Base-by-base conservation (phyloP, 2,329 filamentous ascomycete species). In the Chrysosporium queenslandicum region DNA sequence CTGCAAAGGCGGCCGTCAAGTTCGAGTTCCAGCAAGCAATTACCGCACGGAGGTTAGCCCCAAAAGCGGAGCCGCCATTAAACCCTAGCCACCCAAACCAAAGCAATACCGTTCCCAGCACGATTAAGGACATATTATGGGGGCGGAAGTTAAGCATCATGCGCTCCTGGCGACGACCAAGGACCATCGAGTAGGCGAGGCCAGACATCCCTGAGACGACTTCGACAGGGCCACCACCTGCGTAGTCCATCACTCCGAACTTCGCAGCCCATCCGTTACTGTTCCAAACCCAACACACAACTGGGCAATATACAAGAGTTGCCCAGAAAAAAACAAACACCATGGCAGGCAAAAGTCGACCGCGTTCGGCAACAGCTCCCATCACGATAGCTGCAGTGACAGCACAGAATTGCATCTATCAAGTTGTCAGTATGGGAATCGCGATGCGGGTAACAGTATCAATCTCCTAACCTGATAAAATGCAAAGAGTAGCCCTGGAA, bases 61-160 rank as follows among this genome's bases (percentile, higher is more conserved):
- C 90, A 61, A 96, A 95, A 36, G 91, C 76, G 21, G 90, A 96
- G 58, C 92, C 92, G 63, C 91, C 92, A 77, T 98, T 98, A 81
- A 98, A 98, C 52, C 90, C 92, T 58, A 98, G 78, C 92, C 92
- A 98, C 64, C 92, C 92, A 64, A 97, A 97, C 90, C 90, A 97
- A 53, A 98, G 87, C 63, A 98, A 80, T 59, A 95, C 80, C 2
- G 92, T 97, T 58, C 92, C 92, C 61, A 97, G 84, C 0, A 92
- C 90, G 72, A 98, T 95, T 64, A 97, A 80, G 4, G 90, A 95
- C 60, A 97, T 92, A 75, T 98, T 98, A 78, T 98, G 92, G 16
- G 92, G 92, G 60, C 92, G 87, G 80, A 97, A 97, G 79, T 97
- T 97, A 72, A 96, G 81, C 87, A 97, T 96, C 89, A 97, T 96